These are phyloP conservation scores for Serendipita sp. DNA, from an alignment of 768 basidiomycete species.

Conservation along the genomic window DNA sequence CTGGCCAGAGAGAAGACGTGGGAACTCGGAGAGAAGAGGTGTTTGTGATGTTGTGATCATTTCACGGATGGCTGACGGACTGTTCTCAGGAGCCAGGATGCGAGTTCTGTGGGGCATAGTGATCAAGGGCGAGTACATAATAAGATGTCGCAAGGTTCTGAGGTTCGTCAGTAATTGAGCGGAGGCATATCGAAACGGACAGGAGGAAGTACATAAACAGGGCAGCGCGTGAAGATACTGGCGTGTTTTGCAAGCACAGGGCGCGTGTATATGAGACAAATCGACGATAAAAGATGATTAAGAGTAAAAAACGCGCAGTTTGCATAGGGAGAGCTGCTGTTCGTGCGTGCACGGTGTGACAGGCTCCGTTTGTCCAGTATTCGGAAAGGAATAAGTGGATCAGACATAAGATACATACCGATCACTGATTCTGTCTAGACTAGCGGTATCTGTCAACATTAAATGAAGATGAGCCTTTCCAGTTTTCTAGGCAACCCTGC, in stretches of 20 bases:
- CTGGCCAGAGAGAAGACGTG: conserved; percentile 74
- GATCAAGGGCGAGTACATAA: conserved; percentile 92
- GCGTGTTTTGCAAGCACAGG: not conserved
- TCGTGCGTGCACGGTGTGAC: not conserved
- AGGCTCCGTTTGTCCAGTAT: not conserved
- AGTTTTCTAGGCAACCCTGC: conserved; percentile 13
- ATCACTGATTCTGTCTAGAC: conserved; percentile 84
- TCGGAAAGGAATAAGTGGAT: not conserved
- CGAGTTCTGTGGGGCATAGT: conserved; percentile 65
- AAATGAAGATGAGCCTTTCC: conserved; percentile 6
- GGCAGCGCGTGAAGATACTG: not conserved
- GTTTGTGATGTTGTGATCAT: conserved; percentile 39
- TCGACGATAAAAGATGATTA: not conserved
- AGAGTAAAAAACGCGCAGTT: not conserved
- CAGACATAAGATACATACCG: conserved; percentile 27
- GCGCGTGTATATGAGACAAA: not conserved
- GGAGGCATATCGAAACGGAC: not conserved
- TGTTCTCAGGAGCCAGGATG: conserved; percentile 57
- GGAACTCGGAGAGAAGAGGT: conserved; percentile 83
- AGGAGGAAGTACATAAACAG: not conserved
- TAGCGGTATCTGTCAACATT: conserved; percentile 43
- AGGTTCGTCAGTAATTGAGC: not conserved
- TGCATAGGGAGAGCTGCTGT: too few relatives aligned
- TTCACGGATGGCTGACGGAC: conserved; percentile 50
- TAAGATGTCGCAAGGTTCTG: conserved; percentile 79